These are phyloP conservation scores for Stachybotrys elegans DNA, from an alignment of 2,329 filamentous ascomycete species.

Conservation along the genomic window DNA sequence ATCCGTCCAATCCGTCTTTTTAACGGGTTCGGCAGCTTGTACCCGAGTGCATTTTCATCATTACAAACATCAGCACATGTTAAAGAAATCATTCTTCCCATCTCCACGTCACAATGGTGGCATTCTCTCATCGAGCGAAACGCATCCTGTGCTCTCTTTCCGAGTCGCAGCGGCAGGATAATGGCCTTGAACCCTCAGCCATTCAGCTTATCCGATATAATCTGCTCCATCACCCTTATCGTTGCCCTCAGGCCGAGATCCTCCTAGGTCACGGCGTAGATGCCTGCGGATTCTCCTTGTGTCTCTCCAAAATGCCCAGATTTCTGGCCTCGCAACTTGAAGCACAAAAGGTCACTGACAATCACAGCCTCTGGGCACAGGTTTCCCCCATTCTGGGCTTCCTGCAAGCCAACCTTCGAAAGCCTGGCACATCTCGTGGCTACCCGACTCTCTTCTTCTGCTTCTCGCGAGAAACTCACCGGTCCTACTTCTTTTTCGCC, in stretches of 20 bases:
- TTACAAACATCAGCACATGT: background rate
- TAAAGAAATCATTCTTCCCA: background rate
- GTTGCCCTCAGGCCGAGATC: slow-evolving; percentile 21
- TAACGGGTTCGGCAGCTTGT: too few relatives aligned
- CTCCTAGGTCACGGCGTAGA: slow-evolving; percentile 22
- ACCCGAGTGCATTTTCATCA: too few relatives aligned
- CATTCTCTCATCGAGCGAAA: slow-evolving; percentile 20
- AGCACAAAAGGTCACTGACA: slow-evolving; percentile 24
- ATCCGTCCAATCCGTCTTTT: too few relatives aligned
- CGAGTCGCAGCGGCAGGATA: slow-evolving; percentile 29
- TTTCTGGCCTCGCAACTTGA: slow-evolving; percentile 20
- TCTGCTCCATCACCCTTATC: slow-evolving; percentile 23
- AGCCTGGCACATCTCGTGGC: slow-evolving; percentile 12
- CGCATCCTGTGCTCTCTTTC: slow-evolving; percentile 30
- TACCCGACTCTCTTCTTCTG: slow-evolving; percentile 36
- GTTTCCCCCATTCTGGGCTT: slow-evolving; percentile 28
- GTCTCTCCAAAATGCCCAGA: slow-evolving; percentile 14
- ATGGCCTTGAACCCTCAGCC: slow-evolving; percentile 26
- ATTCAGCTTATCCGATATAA: slow-evolving; percentile 24
- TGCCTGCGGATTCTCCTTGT: slow-evolving; percentile 12
- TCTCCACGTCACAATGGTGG: slow-evolving; percentile 17
- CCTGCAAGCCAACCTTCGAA: slow-evolving; percentile 19
- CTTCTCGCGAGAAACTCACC: slow-evolving; percentile 26
- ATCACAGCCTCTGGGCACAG: slow-evolving; percentile 20
- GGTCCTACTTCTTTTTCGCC: slow-evolving; percentile 35